Evolutionary conservation across 495 filamentous ascomycete species (phyloP), one percentile per base, ranked within the genome.

Genomic region (Podospora comata): DNA sequence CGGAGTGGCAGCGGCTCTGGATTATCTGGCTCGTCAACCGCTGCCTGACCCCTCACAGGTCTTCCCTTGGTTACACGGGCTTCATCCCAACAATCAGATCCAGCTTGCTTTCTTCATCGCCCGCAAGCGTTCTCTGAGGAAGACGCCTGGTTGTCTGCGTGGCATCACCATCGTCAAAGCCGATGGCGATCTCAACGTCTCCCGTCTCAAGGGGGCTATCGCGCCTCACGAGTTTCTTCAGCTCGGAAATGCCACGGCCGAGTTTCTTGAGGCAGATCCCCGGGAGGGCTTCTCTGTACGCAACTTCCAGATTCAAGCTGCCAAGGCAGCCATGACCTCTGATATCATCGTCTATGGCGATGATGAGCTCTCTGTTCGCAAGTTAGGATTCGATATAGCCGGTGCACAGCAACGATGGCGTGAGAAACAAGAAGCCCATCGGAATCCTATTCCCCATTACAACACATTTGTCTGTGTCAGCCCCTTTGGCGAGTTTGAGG

Each of bases 41-140:
- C 78, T 97, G 26, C 94, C 95, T 9, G 91, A 96, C 68, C 89
- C 96, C 1, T 83, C 87, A 11, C 84, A 87, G 68, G 89, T 97
- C 71, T 99, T 97, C 73, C 95, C 95, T n/a, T 99, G 95, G 95
- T 84, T 97, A 9, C 95, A 99, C 81, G 95, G 95, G 23, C 79
- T 98, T n/a, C 94, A 98, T 72, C 88, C 90, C 3, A 86, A 88
- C 65, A 99, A 98, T 73, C 88, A 92, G 57, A 84, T 97, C 65
- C 95, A 99, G 74, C 83, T 93, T 66, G 87, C 89, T 18, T 97
- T 97, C 81, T 97, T 99, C 78, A 87, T 87, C 65, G 86, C 90
- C 19, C 87, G 92, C 60, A 89, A 88, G 68, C 90, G 89, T 62
- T 81, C 87, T 1, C 81, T 90, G 67, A 84, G 91, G 62, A 88